Conservation (phyloP, 2,329 filamentous ascomycete species). For the Sclerotinia subarctica region DNA sequence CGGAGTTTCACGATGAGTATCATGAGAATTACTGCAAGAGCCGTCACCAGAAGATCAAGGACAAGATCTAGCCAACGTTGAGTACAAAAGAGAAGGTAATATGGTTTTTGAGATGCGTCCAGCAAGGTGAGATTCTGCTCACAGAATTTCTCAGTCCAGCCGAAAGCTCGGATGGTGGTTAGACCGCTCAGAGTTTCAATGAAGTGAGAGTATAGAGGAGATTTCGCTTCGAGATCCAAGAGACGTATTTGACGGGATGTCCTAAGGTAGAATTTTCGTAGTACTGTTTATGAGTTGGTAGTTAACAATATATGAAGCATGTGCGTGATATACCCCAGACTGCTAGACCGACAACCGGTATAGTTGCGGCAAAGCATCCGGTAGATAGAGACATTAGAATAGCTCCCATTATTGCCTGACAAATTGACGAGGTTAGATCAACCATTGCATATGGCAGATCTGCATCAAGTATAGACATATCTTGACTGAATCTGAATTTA, state of each 20-base stretch:
- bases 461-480: slow-evolving; percentile 31
- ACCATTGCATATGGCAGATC: slow-evolving; percentile 30
- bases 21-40: slow-evolving; percentile 38
- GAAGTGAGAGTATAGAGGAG: slow-evolving; percentile 49
- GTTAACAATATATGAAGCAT: background rate
- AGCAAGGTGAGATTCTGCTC: slow-evolving; percentile 45
- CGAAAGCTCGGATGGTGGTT: slow-evolving; percentile 47
- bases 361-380: slow-evolving; percentile 43
- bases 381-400: slow-evolving; percentile 37
- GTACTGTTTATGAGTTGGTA: slow-evolving; percentile 14
- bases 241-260: slow-evolving; percentile 51
- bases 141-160: slow-evolving; percentile 39
- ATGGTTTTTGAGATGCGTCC: slow-evolving; percentile 54
- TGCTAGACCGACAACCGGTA: slow-evolving; percentile 41
- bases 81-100: slow-evolving; percentile 55
- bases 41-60: slow-evolving; percentile 29
- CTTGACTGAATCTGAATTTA: slow-evolving; percentile 28
- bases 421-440: slow-evolving; percentile 20
- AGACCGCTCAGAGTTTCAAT: slow-evolving; percentile 46
- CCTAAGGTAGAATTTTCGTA: slow-evolving; percentile 46
- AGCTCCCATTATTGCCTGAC: slow-evolving; percentile 44
- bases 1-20: slow-evolving; percentile 39
- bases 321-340: slow-evolving; percentile 19
- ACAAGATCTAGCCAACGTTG: slow-evolving; percentile 56
- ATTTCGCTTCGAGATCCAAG: slow-evolving; percentile 46